Conservation (phyloP, 2,329 filamentous ascomycete species). For the Pseudogymnoascus sp. region DNA sequence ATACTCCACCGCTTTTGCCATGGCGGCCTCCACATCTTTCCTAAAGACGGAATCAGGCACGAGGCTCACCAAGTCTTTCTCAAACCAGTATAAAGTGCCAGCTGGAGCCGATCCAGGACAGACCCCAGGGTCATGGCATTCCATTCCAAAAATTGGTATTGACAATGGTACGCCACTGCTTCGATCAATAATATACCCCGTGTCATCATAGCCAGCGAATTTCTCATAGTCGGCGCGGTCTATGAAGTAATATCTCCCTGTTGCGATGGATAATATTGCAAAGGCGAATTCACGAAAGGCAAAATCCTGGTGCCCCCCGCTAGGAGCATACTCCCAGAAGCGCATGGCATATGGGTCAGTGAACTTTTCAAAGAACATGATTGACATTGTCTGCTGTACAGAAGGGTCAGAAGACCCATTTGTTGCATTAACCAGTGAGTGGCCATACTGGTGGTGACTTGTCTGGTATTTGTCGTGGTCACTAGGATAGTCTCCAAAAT, state of each 20-base stretch:
- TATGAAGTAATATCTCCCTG: background rate
- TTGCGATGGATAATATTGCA: background rate
- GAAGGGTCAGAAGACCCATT: background rate
- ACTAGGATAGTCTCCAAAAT: background rate
- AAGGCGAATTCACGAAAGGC: constrained; percentile 1
- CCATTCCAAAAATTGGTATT: background rate
- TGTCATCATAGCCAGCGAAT: background rate
- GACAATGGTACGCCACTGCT: background rate
- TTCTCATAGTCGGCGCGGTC: background rate
- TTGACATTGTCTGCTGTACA: background rate
- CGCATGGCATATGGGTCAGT: background rate
- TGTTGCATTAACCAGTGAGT: background rate
- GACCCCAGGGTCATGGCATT: background rate
- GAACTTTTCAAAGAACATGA: background rate
- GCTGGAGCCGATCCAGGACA: background rate
- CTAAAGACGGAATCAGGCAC: background rate
- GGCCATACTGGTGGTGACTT: background rate
- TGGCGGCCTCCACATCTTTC: background rate
- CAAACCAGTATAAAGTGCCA: background rate
- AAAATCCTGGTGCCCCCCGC: background rate
- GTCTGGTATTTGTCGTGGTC: background rate
- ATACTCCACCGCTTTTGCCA: background rate
- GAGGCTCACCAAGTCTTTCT: background rate
- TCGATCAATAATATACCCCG: background rate
- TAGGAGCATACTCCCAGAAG: background rate